These are phyloP conservation scores for Alternaria sp. DNA, from an alignment of 2,329 filamentous ascomycete species.

Conservation along the genomic window DNA sequence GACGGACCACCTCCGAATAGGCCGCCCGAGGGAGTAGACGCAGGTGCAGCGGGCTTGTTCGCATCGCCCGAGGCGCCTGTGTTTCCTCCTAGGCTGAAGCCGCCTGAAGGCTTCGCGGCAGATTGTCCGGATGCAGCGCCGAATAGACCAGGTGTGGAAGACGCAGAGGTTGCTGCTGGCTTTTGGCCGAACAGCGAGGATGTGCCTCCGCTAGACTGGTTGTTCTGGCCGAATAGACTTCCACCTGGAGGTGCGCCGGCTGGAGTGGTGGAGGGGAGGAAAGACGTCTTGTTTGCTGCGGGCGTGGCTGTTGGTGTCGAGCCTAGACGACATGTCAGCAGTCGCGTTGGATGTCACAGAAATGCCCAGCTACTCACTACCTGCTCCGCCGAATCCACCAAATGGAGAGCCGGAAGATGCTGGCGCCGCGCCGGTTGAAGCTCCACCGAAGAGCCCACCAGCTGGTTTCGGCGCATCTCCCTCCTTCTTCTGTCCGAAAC, in stretches of 20 bases:
- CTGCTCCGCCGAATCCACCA: conserved; percentile 11
- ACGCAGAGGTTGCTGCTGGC: conserved; percentile 31
- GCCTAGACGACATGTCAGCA: conserved; percentile 18
- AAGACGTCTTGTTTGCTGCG: conserved; percentile 45
- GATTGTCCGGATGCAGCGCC: conserved; percentile 24
- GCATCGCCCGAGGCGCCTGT: conserved; percentile 37
- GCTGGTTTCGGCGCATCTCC: conserved; percentile 32
- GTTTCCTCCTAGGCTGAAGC: conserved; percentile 27
- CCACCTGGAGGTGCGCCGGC: conserved; percentile 46
- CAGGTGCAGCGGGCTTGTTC: conserved; percentile 38
- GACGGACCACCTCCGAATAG: conserved; percentile 33
- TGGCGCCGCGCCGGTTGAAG: conserved; percentile 20
- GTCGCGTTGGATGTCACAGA: neutral
- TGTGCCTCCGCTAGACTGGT: conserved; percentile 12
- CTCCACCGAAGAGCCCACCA: conserved; percentile 20
- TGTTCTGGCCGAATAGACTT: conserved; percentile 35
- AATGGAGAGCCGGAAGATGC: conserved; percentile 24
- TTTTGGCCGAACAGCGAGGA: conserved; percentile 31
- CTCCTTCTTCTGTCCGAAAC: conserved; percentile 27
- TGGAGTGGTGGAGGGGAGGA: conserved; percentile 47
- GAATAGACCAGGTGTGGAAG: conserved; percentile 40
- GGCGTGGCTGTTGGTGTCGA: conserved; percentile 42
- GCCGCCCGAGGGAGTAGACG: conserved; percentile 25
- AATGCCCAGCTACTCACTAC: conserved; percentile 12
- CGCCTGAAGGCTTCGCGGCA: conserved; percentile 30